Evolutionary conservation across 1,284 basidiomycete species (phyloP).

Genomic region (Malassezia restricta): DNA sequence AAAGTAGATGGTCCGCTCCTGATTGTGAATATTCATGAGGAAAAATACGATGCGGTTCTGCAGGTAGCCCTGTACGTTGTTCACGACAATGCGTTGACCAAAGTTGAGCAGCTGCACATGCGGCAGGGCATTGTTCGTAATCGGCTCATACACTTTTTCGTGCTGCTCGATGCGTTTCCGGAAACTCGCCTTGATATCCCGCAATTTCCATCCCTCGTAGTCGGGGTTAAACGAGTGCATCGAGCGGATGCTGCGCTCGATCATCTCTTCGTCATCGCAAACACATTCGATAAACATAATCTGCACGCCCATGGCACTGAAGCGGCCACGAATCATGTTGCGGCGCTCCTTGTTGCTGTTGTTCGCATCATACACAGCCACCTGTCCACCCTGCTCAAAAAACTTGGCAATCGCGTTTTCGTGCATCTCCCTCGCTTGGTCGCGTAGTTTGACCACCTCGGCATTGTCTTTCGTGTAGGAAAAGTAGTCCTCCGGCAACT

Average conservation of each 20-base stretch:
- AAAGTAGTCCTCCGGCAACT: conserved; percentile 84
- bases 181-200: conserved; percentile 81
- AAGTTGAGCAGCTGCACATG: conserved; percentile 95
- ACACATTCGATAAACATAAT: conserved; percentile 64
- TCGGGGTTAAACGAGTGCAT: conserved; percentile 42
- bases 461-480: conserved; percentile 49
- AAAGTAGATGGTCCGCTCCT: conserved; percentile 61
- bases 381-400: conserved; percentile 64
- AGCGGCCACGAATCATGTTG: conserved; percentile 65
- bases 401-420: conserved; percentile 84
- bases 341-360: conserved; percentile 66
- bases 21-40: conserved; percentile 95
- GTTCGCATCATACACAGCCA: conserved; percentile 98
- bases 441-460: conserved; percentile 65
- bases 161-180: conserved; percentile 76
- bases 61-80: conserved; percentile 72
- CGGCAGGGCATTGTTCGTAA: conserved; percentile 61
- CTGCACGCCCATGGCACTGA: conserved; percentile 62
- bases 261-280: conserved; percentile 62
- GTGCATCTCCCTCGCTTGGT: conserved; percentile 64
- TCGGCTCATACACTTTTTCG: conserved; percentile 74
- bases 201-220: conserved; percentile 85
- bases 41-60: conserved; percentile 89
- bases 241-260: conserved; percentile 74
- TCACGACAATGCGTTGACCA: conserved; percentile 48